Conservation (phyloP, 2,329 filamentous ascomycete species). For the Elsinoe ampelina region DNA sequence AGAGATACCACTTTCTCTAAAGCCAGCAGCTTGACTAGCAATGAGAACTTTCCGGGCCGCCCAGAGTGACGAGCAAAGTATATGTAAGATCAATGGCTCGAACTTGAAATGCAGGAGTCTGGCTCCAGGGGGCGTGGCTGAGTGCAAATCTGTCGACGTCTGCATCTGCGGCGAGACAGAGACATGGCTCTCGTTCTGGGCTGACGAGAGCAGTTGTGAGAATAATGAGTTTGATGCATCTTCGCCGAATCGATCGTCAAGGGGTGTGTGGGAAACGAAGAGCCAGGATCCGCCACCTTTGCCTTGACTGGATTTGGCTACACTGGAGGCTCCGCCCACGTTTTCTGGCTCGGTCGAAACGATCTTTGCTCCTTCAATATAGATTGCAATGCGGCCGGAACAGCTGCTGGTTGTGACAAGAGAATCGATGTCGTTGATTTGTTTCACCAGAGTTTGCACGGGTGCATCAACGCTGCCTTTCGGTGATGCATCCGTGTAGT, state of each 20-base stretch:
- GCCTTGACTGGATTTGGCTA: slow-evolving; percentile 57
- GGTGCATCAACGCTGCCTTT: slow-evolving; percentile 78
- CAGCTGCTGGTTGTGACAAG: slow-evolving; percentile 91
- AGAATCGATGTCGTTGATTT: slow-evolving; percentile 65
- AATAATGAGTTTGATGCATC: neutral
- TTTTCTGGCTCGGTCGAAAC: slow-evolving; percentile 16
- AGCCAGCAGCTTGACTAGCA: slow-evolving; percentile 71
- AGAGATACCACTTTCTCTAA: slow-evolving; percentile 80
- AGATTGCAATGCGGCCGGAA: slow-evolving; percentile 77
- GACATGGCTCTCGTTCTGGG: neutral
- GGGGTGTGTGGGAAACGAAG: slow-evolving; percentile 74
- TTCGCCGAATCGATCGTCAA: slow-evolving; percentile 27
- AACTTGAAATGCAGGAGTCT: slow-evolving; percentile 71
- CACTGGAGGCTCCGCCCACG: slow-evolving; percentile 8
- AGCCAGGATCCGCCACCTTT: slow-evolving; percentile 84
- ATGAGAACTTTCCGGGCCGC: slow-evolving; percentile 68
- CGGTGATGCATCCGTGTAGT: slow-evolving; percentile 76
- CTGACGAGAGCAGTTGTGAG: neutral
- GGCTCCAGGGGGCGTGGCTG: neutral
- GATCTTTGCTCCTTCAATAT: slow-evolving; percentile 60
- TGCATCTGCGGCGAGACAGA: neutral
- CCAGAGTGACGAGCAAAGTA: slow-evolving; percentile 64
- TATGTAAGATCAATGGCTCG: slow-evolving; percentile 90
- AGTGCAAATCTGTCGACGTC: neutral
- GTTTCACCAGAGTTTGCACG: slow-evolving; percentile 65